These are phyloP conservation scores for Sporopachydermia quercuum DNA, from an alignment of 805 yeast species.

Conservation along the genomic window DNA sequence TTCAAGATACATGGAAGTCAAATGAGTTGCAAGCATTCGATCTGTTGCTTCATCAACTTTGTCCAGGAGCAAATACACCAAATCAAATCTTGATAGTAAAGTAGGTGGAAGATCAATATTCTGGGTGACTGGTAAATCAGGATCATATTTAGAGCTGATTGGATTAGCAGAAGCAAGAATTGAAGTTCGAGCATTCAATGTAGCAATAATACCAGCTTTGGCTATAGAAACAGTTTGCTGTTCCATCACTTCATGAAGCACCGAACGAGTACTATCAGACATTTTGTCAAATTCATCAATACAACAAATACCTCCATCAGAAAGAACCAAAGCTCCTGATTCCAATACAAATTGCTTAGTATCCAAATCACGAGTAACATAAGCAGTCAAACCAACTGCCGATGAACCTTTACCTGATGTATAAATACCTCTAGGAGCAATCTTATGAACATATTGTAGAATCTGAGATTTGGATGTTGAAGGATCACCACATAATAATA, in stretches of 20 bases:
- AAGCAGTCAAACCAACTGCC: slow-evolving; percentile 97
- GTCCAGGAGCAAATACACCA: slow-evolving; percentile 84
- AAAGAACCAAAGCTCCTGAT: slow-evolving; percentile 88
- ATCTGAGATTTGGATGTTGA: slow-evolving; percentile 94
- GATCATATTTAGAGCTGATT: slow-evolving; percentile 87
- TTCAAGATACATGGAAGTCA: slow-evolving; percentile 83
- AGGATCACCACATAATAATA: slow-evolving; percentile 93
- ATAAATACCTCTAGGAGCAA: slow-evolving; percentile 95
- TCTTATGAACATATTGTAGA: slow-evolving; percentile 87
- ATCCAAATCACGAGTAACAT: slow-evolving; percentile 86
- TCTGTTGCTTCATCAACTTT: slow-evolving; percentile 80
- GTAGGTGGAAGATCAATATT: slow-evolving; percentile 97
- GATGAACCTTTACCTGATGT: slow-evolving; percentile 99
- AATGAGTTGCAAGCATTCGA: slow-evolving; percentile 75
- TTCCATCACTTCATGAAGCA: slow-evolving; percentile 97
- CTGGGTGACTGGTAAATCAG: slow-evolving; percentile 86
- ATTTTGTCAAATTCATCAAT: slow-evolving; percentile 98
- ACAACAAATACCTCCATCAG: slow-evolving; percentile 98
- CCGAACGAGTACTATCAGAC: slow-evolving; percentile 89
- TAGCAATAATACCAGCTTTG: slow-evolving; percentile 95
- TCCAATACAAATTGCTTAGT: slow-evolving; percentile 88
- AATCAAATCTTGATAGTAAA: slow-evolving; percentile 81
- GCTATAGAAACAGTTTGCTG: slow-evolving; percentile 98
- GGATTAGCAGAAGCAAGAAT: slow-evolving; percentile 96
- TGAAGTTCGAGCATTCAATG: slow-evolving; percentile 91